Base-by-base conservation (phyloP, 805 yeast genomes). In the Kodamaea nitidulidarum region DNA sequence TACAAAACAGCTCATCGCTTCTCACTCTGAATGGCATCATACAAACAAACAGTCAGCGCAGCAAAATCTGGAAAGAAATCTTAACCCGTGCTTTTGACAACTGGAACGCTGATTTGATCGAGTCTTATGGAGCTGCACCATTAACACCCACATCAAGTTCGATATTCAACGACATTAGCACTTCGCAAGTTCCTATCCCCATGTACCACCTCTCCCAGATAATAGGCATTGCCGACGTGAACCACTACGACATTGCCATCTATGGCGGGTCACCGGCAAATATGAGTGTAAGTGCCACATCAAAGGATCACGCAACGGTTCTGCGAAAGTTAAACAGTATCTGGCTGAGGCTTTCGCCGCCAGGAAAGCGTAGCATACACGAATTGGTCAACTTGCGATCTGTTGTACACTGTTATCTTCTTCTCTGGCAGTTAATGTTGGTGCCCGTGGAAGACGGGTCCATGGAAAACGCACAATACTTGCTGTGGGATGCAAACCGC, bases 201-300 rank as follows among this genome's bases (percentile, higher is more conserved):
- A 75, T 80, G 38, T 83, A 78, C 57, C 90, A 86, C 53, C 68
- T 84, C 63, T 78, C 86, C 1, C 90, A 84, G 52, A 76, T 84
- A 11, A 75, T 80, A 32, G 73, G 70, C 1, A 53, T 66, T 45
- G 46, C 86, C 54, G 76, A 85, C 37, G 73, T 83, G 20, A 80
- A 84, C 40, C 87, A 84, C 46, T 81, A 84, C 57, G 95, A 87
- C 57, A 77, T 84, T 41, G 84, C 84, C 39, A 80, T 84, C 4
- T 81, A 70, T 56, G 81, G 90, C 2, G 96, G 96, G 1, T 84
- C 88, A 6, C 93, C 93, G 1, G 77, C 83, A 62, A 74, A 88
- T 50, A 80, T 84, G 81, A 84, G 70, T 43, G 73, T 68, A 4
- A 52, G 48, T 20, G 70, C 65, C 1, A 62, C 67, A 1, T 36